Percentiles rank a stretch among this genome's conserved stretches.
phyloP scores from a whole-genome alignment of 2,329 filamentous ascomycete species.

The Calonectria leucothoes region DNA sequence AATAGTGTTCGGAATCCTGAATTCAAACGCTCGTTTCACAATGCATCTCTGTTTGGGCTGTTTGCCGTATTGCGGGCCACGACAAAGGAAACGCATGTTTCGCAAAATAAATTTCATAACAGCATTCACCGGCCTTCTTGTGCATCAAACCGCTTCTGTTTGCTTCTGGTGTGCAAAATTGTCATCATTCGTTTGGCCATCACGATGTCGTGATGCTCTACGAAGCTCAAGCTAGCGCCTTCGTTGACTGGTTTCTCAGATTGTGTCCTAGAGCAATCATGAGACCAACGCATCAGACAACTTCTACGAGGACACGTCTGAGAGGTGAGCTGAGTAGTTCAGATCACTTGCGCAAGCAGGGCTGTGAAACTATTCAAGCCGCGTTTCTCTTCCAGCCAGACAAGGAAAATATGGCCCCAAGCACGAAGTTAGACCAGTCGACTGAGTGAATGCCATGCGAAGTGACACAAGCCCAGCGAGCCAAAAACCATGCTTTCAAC shows the following conservation, averaged over 20 bases:
- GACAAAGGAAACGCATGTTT: neutral
- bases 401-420: neutral
- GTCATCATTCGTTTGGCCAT: neutral
- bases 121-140: neutral
- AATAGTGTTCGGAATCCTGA: neutral
- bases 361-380: too few relatives aligned
- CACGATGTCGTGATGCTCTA: neutral
- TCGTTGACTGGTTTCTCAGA: neutral
- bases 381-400: neutral
- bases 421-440: neutral
- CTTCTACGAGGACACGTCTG: neutral
- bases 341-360: neutral
- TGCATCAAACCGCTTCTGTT: neutral
- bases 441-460: neutral
- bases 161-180: neutral
- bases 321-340: neutral
- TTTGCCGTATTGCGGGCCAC: neutral
- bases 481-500: neutral
- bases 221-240: neutral
- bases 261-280: neutral
- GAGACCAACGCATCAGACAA: too few relatives aligned
- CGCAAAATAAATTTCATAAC: neutral
- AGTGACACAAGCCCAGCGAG: neutral
- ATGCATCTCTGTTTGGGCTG: neutral
- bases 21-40: neutral